Conservation (phyloP, 495 filamentous ascomycete genomes). For the Paragyromitra xinjiangensis region DNA sequence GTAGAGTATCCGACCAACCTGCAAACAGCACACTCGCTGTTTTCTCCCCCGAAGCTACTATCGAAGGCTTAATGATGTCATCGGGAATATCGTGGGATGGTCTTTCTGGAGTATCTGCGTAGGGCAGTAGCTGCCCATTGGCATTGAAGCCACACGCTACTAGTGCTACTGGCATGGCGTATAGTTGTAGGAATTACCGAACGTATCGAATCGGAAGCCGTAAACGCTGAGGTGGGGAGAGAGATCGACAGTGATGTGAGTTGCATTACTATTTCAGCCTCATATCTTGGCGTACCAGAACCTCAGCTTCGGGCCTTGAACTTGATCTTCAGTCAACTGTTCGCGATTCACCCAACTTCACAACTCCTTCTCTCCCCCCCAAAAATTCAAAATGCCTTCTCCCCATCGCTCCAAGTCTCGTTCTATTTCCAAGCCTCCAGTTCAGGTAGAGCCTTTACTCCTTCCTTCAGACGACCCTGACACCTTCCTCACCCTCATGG, state of each 20-base stretch:
- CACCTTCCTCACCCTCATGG: slow-evolving; percentile 60
- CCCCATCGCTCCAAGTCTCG: slow-evolving; percentile 33
- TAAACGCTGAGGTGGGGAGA: background rate
- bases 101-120: background rate
- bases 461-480: slow-evolving; percentile 48
- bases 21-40: slow-evolving; percentile 42
- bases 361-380: background rate
- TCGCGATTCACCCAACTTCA: background rate
- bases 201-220: background rate
- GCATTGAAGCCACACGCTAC: slow-evolving; percentile 49
- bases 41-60: slow-evolving; percentile 33
- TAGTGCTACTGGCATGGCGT: slow-evolving; percentile 22
- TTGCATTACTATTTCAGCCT: slow-evolving; percentile 35
- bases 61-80: slow-evolving; percentile 41
- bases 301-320: background rate
- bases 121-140: slow-evolving; percentile 40
- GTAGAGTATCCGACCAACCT: slow-evolving; percentile 51
- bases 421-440: slow-evolving; percentile 11
- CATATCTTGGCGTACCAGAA: slow-evolving; percentile 41
- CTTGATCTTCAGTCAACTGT: background rate
- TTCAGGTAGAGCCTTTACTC: slow-evolving; percentile 30
- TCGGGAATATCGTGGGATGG: slow-evolving; percentile 21
- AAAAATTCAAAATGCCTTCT: slow-evolving; percentile 35
- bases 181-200: background rate
- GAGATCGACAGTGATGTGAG: background rate